Evolutionary conservation across 257 asterid species (phyloP).

Genomic region (Fraxinus excelsior): DNA sequence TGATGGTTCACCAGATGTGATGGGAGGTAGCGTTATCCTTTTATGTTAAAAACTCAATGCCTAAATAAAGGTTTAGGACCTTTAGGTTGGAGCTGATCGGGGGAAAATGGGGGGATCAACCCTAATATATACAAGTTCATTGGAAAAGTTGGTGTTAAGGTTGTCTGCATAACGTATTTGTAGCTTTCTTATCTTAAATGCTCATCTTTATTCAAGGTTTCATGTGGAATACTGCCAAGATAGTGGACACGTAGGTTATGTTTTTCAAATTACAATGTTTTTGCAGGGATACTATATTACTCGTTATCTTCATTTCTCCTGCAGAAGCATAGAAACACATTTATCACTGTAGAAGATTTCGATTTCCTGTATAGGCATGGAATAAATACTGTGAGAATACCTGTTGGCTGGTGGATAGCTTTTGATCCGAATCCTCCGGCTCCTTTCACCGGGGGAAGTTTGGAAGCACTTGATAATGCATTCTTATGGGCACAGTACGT

Average conservation of each 20-base stretch:
- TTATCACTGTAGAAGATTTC: conserved; percentile 70
- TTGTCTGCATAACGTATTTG: neutral
- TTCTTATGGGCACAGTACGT: conserved; percentile 87
- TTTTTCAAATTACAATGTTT: neutral
- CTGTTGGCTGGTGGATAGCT: conserved; percentile 97
- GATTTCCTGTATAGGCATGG: conserved; percentile 68
- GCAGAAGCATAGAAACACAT: conserved; percentile 76
- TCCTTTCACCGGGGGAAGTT: conserved; percentile 69
- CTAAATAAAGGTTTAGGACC: neutral
- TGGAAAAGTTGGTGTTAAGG: too few relatives aligned
- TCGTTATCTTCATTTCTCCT: conserved; percentile 26
- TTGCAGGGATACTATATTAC: neutral
- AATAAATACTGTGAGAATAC: conserved; percentile 77
- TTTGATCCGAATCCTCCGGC: conserved; percentile 71
- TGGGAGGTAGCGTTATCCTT: neutral
- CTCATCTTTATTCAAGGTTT: neutral
- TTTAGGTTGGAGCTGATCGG: neutral
- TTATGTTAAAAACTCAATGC: neutral
- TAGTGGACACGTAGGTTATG: neutral
- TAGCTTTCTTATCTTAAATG: neutral
- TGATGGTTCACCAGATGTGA: neutral
- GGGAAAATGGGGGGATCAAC: too few relatives aligned
- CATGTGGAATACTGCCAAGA: neutral
- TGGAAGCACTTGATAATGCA: conserved; percentile 84
- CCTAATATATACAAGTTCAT: too few relatives aligned